Evolutionary conservation across 2,329 filamentous ascomycete species (phyloP).

Genomic region (Didymella lethalis): DNA sequence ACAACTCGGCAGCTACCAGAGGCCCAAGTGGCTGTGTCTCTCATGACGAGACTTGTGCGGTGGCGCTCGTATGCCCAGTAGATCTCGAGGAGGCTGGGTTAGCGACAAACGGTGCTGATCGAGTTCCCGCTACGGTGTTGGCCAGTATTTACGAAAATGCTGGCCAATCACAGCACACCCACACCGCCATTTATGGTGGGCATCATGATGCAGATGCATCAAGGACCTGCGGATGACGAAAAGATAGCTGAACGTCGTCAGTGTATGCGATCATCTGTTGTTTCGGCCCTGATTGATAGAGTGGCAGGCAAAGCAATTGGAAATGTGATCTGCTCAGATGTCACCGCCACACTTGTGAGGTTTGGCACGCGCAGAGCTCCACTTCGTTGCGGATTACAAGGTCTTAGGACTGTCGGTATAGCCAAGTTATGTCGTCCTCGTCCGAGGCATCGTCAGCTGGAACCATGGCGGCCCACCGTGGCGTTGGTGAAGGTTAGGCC

Average conservation of each 20-base stretch:
- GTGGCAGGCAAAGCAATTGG: not conserved
- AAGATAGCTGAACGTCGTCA: constrained; percentile 20
- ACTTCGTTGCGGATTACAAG: constrained; percentile 21
- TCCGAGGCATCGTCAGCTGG: constrained; percentile 30
- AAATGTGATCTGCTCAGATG: constrained; percentile 13
- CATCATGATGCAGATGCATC: constrained; percentile 37
- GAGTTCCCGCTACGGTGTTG: constrained; percentile 28
- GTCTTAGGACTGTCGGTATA: constrained; percentile 20
- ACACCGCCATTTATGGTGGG: constrained; percentile 48
- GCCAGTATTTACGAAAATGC: constrained; percentile 33
- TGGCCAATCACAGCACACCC: constrained; percentile 41
- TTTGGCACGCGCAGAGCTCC: constrained; percentile 25
- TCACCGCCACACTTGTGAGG: constrained; percentile 12
- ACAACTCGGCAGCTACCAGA: constrained; percentile 15
- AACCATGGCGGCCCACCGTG: constrained; percentile 30
- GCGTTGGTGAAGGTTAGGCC: constrained; percentile 25
- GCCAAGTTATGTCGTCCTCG: constrained; percentile 22
- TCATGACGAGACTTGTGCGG: constrained; percentile 16
- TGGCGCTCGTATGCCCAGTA: constrained; percentile 22
- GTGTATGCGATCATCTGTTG: constrained; percentile 14
- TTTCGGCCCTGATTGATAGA: constrained; percentile 2
- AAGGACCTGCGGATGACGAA: constrained; percentile 37
- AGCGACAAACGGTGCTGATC: constrained; percentile 31
- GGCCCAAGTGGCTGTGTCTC: constrained; percentile 20
- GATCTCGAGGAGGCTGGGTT: constrained; percentile 32